Conservation (phyloP, 2,329 filamentous ascomycete species). For the Arachnomyces sp. region DNA sequence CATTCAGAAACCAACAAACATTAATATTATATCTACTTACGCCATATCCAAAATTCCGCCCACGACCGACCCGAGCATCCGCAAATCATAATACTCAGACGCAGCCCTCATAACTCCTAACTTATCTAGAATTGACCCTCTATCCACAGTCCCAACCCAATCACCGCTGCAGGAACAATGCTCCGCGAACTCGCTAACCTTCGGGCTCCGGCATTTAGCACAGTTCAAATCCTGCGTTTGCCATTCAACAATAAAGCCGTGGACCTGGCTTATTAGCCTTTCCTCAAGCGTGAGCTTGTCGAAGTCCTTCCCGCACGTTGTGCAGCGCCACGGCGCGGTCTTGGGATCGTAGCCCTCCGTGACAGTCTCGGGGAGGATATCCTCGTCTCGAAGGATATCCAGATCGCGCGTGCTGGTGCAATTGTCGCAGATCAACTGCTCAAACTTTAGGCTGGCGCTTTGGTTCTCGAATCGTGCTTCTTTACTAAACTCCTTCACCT, state of each 20-base stretch:
- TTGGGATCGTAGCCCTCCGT: slow-evolving; percentile 21
- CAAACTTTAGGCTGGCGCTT: slow-evolving; percentile 61
- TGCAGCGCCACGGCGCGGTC: slow-evolving; percentile 60
- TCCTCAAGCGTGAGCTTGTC: slow-evolving; percentile 79
- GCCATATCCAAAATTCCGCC: slow-evolving; percentile 49
- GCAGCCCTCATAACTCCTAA: slow-evolving; percentile 66
- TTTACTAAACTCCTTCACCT: slow-evolving; percentile 85
- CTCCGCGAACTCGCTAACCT: slow-evolving; percentile 91
- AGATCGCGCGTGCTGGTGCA: slow-evolving; percentile 85
- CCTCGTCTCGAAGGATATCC: slow-evolving; percentile 84
- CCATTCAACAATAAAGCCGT: slow-evolving; percentile 71
- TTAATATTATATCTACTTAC: slow-evolving; percentile 11
- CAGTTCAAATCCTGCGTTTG: slow-evolving; percentile 85
- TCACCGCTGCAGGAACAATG: slow-evolving; percentile 87
- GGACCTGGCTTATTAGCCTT: slow-evolving; percentile 64
- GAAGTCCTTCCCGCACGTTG: slow-evolving; percentile 65
- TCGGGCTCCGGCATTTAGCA: slow-evolving; percentile 55
- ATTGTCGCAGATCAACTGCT: slow-evolving; percentile 74
- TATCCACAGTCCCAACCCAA: slow-evolving; percentile 66
- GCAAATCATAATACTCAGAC: slow-evolving; percentile 67
- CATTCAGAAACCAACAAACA: background rate
- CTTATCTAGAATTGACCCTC: slow-evolving; percentile 55
- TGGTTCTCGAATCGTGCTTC: slow-evolving; percentile 87
- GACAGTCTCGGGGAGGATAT: slow-evolving; percentile 54
- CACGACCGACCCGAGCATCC: slow-evolving; percentile 71